Percentiles rank a stretch among this genome's conserved stretches.
These are phyloP conservation scores for Hygrophorus russula DNA, from an alignment of 768 basidiomycete genomes.

Conservation along the genomic window DNA sequence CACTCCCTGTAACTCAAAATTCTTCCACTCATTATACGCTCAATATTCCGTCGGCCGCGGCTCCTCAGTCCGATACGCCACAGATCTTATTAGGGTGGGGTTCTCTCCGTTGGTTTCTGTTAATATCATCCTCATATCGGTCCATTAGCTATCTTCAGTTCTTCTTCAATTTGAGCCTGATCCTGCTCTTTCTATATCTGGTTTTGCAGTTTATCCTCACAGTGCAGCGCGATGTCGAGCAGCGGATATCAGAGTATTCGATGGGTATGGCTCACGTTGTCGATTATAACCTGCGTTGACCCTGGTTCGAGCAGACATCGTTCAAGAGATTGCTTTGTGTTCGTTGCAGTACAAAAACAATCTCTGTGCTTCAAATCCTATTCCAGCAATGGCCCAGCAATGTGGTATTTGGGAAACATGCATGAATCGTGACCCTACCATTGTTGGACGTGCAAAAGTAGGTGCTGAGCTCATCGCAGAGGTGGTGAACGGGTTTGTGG, in stretches of 20 bases:
- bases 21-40: constrained; percentile 77
- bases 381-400: constrained; percentile 82
- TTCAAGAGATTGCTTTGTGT: constrained; percentile 89
- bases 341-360: constrained; percentile 73
- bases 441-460: constrained; percentile 80
- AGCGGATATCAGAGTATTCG: constrained; percentile 79
- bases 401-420: constrained; percentile 89
- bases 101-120: constrained; percentile 2
- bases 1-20: constrained; percentile 33
- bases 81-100: constrained; percentile 79
- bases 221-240: constrained; percentile 82
- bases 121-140: constrained; percentile 8
- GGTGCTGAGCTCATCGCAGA: constrained; percentile 94
- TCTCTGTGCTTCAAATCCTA: constrained; percentile 59
- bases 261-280: constrained; percentile 46
- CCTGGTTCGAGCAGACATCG: constrained; percentile 46
- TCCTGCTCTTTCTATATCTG: constrained; percentile 76
- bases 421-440: constrained; percentile 89
- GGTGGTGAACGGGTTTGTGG: constrained; percentile 92
- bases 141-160: constrained; percentile 77
- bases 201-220: constrained; percentile 80
- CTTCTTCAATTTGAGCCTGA: constrained; percentile 82
- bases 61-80: constrained; percentile 54
- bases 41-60: constrained; percentile 56
- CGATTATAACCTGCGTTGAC: background rate